These are phyloP conservation scores for Cytospora mali DNA, from an alignment of 2,329 filamentous ascomycete species.

Conservation along the genomic window DNA sequence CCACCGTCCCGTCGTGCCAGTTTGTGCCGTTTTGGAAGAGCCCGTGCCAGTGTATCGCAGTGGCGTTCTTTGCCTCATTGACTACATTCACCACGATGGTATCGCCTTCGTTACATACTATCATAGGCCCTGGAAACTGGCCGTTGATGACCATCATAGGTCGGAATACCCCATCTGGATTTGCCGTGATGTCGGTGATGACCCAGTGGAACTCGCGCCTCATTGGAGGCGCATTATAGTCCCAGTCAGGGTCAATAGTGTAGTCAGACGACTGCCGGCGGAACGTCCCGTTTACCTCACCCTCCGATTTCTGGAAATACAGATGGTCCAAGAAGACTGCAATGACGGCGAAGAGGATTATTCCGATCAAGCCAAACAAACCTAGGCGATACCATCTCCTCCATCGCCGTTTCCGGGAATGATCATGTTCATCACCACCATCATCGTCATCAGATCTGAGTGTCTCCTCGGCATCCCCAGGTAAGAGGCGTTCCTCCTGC, in stretches of 20 bases:
- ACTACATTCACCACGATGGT: conserved; percentile 68
- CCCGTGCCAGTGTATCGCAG: conserved; percentile 76
- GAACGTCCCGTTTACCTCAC: conserved; percentile 23
- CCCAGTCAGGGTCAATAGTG: conserved; percentile 59
- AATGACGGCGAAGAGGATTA: conserved; percentile 1
- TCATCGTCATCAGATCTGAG: not conserved
- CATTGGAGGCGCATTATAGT: conserved; percentile 51
- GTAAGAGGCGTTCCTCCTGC: conserved; percentile 28
- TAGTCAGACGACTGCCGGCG: conserved; percentile 50
- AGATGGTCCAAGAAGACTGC: conserved; percentile 10
- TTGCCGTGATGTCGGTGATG: conserved; percentile 58
- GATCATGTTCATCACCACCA: not conserved
- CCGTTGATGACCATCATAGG: conserved; percentile 73
- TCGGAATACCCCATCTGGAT: conserved; percentile 61
- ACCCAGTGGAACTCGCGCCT: conserved; percentile 63
- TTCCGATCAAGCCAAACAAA: conserved; percentile 15
- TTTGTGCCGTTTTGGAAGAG: conserved; percentile 77
- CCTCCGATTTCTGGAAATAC: not conserved
- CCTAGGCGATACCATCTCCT: conserved; percentile 23
- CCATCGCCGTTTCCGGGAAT: not conserved
- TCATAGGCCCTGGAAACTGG: conserved; percentile 71
- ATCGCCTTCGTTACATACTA: conserved; percentile 75
- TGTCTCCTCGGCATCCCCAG: conserved; percentile 13
- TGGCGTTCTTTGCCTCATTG: conserved; percentile 68
- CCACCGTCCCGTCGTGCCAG: conserved; percentile 67